Evolutionary conservation across 805 yeast genomes (phyloP).

Genomic region (Teunomyces funiuensis): DNA sequence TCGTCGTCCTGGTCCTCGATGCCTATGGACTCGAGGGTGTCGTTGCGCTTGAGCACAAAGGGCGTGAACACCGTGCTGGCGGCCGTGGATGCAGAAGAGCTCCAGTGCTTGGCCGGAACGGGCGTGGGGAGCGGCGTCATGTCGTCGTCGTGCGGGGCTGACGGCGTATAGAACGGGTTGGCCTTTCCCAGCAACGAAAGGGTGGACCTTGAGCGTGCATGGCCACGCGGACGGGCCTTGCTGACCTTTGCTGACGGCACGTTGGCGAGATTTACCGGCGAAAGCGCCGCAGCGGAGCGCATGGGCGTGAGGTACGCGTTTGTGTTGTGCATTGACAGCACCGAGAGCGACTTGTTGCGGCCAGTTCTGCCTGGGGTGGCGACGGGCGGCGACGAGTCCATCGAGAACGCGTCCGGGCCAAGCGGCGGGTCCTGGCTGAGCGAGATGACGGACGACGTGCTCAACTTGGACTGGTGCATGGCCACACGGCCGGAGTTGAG

Average conservation of each 20-base stretch:
- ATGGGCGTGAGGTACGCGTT: constrained; percentile 38
- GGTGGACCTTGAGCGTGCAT: constrained; percentile 42
- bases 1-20: constrained; percentile 44
- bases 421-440: constrained; percentile 23
- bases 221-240: constrained; percentile 40
- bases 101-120: constrained; percentile 7
- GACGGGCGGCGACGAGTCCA: too few species aligned
- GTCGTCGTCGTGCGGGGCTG: constrained; percentile 38
- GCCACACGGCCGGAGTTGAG: constrained; percentile 1
- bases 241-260: constrained; percentile 26
- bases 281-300: constrained; percentile 18
- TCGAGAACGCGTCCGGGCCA: constrained; percentile 28
- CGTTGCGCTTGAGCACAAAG: constrained; percentile 21
- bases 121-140: constrained; percentile 23
- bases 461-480: constrained; percentile 18
- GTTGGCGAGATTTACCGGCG: constrained; percentile 23
- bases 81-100: too few species aligned
- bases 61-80: constrained; percentile 9
- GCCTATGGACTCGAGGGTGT: constrained; percentile 31
- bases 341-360: constrained; percentile 35
- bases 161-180: constrained; percentile 52
- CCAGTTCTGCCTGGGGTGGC: too few species aligned
- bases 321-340: constrained; percentile 25
- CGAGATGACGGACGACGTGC: constrained; percentile 25
- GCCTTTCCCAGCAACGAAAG: too few species aligned